A percentile compares a stretch with the other conserved stretches of the same genome.
Evolutionary conservation across 2,329 filamentous ascomycete species (phyloP).

Genomic region (Penicillium occitanis): DNA sequence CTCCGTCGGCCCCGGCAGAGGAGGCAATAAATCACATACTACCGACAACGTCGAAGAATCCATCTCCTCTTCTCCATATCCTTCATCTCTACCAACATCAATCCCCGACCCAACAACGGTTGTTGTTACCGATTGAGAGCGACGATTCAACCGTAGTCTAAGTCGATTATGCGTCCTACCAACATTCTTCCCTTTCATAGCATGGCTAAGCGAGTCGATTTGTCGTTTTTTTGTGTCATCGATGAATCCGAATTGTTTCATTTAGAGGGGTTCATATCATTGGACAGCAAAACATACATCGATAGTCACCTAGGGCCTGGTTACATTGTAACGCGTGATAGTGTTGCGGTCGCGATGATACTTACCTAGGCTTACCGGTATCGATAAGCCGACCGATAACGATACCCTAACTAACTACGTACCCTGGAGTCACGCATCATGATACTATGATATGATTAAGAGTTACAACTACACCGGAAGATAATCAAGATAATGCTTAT

Average conservation of each 20-base stretch:
- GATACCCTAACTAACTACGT: neutral
- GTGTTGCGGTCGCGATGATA: neutral
- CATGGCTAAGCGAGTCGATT: neutral
- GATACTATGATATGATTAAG: neutral
- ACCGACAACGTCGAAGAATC: neutral
- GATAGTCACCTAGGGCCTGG: neutral
- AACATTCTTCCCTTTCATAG: neutral
- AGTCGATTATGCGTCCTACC: neutral
- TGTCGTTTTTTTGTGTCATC: neutral
- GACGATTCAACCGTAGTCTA: neutral
- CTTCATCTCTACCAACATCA: neutral
- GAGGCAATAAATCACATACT: neutral
- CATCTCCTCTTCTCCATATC: neutral
- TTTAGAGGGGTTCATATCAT: neutral
- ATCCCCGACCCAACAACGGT: too few species aligned
- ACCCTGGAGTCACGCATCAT: too few species aligned
- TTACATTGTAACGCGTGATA: neutral
- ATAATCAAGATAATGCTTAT: neutral
- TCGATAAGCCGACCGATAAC: neutral
- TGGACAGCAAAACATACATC: neutral
- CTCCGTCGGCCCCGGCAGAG: too few species aligned
- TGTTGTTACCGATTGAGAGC: neutral
- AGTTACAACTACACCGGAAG: neutral
- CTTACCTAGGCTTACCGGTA: neutral
- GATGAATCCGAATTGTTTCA: neutral